Evolutionary conservation across 192 early-diverging fungal genomes (phyloP).

Genomic region (Lobosporangium transversale): DNA sequence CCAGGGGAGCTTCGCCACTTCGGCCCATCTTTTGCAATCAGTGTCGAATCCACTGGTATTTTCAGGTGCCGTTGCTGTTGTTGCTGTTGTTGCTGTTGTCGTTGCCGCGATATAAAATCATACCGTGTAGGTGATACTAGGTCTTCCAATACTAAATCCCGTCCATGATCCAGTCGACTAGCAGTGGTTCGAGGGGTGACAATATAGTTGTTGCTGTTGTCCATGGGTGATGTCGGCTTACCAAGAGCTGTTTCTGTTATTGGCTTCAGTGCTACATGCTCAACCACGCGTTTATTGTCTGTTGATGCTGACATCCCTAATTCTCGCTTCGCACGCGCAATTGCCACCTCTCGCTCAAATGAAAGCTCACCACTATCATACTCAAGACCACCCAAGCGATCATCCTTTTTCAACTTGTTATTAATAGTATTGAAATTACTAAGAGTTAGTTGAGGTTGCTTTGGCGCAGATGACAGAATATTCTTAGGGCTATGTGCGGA

Average conservation of each 20-base stretch:
- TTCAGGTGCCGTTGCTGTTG: conserved; percentile 1
- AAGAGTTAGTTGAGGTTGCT: neutral
- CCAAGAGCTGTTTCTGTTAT: too few species aligned
- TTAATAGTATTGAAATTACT: too few species aligned
- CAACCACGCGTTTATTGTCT: neutral
- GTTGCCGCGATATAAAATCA: conserved; percentile 6
- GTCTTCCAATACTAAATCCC: conserved; percentile 27
- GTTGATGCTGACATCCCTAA: neutral
- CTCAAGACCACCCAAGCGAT: neutral
- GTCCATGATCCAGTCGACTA: conserved; percentile 30
- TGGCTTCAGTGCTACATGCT: neutral
- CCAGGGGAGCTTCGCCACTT: neutral
- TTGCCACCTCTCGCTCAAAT: conserved; percentile 36
- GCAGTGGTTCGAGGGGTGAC: neutral
- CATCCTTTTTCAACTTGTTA: neutral
- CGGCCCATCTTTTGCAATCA: neutral
- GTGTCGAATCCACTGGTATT: too few species aligned
- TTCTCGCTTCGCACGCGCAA: conserved; percentile 25
- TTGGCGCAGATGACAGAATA: too few species aligned
- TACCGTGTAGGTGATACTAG: conserved; percentile 19
- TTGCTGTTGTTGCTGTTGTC: neutral
- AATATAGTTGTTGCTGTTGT: neutral
- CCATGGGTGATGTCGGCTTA: neutral
- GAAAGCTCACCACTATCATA: conserved; percentile 22
- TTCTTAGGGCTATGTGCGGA: too few species aligned